Percentiles rank a stretch among this genome's conserved stretches.
Conservation (phyloP, 768 basidiomycete genomes). For the Crucibulum laeve region DNA sequence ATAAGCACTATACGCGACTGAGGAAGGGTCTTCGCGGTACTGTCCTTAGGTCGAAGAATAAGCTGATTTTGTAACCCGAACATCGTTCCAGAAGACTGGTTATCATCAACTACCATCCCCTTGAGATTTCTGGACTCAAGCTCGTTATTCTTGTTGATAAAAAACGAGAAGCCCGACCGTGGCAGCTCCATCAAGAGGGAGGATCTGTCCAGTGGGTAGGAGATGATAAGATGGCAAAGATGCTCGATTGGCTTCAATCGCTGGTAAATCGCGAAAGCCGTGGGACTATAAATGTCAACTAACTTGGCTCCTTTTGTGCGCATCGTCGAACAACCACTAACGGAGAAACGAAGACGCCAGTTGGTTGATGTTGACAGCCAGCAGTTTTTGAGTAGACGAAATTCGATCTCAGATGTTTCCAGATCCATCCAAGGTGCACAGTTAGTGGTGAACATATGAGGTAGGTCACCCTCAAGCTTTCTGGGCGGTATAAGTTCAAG, state of each 20-base stretch:
- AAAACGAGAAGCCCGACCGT: conserved; percentile 37
- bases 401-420: conserved; percentile 18
- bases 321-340: conserved; percentile 10
- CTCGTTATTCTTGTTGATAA: conserved; percentile 19
- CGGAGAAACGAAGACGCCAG: conserved; percentile 22
- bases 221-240: conserved; percentile 9
- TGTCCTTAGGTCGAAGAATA: conserved; percentile 23
- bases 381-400: conserved; percentile 20
- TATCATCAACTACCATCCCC: conserved; percentile 34
- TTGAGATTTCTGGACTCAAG: conserved; percentile 37
- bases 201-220: not conserved
- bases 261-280: conserved; percentile 12
- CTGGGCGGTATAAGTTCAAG: conserved; percentile 30
- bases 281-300: conserved; percentile 17
- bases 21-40: conserved; percentile 9
- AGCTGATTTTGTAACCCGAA: conserved; percentile 39
- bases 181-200: conserved; percentile 28
- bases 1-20: conserved; percentile 29
- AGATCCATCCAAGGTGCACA: conserved; percentile 30
- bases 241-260: conserved; percentile 16
- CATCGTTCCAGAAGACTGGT: conserved; percentile 39
- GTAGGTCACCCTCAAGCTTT: conserved; percentile 22
- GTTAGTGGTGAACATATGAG: conserved; percentile 19
- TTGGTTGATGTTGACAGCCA: conserved; percentile 22
- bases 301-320: conserved; percentile 1